Conservation (phyloP, 2,329 filamentous ascomycete genomes). For the Penicillium palitans region DNA sequence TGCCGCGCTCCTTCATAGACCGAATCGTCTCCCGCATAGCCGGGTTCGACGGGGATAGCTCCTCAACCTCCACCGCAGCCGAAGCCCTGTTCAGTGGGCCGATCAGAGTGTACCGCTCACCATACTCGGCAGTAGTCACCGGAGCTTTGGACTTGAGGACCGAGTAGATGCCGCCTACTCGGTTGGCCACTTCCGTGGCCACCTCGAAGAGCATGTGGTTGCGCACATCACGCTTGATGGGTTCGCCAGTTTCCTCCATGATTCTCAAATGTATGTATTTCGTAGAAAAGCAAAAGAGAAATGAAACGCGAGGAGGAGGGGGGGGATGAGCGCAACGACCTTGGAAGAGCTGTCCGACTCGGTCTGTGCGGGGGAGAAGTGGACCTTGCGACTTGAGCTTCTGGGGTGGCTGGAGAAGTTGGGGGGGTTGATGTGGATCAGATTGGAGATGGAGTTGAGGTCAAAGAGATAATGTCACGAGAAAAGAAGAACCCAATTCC, state of each 20-base stretch:
- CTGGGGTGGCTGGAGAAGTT: slow-evolving; percentile 4
- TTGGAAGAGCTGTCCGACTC: slow-evolving; percentile 22
- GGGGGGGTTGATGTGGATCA: neutral
- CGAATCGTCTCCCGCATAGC: slow-evolving; percentile 80
- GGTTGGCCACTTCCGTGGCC: slow-evolving; percentile 94
- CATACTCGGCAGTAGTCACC: slow-evolving; percentile 97
- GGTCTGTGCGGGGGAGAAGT: slow-evolving; percentile 29
- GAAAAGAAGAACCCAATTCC: neutral
- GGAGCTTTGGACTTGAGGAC: slow-evolving; percentile 99
- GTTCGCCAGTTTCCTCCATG: slow-evolving; percentile 76
- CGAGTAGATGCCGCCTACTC: slow-evolving; percentile 98
- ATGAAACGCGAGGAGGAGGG: slow-evolving; percentile 4
- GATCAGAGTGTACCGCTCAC: slow-evolving; percentile 91
- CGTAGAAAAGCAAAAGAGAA: slow-evolving; percentile 9
- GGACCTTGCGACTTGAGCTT: slow-evolving; percentile 5
- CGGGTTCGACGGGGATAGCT: slow-evolving; percentile 78
- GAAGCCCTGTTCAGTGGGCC: slow-evolving; percentile 90
- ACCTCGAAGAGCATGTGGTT: slow-evolving; percentile 97
- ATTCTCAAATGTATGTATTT: slow-evolving; percentile 55
- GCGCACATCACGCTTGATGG: slow-evolving; percentile 70
- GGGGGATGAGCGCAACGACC: slow-evolving; percentile 10
- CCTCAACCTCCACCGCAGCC: slow-evolving; percentile 96
- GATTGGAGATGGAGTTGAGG: neutral
- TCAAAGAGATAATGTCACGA: neutral
- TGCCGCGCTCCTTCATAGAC: slow-evolving; percentile 89